Conservation (phyloP, 2,329 filamentous ascomycete genomes). For the Claviceps sp. region DNA sequence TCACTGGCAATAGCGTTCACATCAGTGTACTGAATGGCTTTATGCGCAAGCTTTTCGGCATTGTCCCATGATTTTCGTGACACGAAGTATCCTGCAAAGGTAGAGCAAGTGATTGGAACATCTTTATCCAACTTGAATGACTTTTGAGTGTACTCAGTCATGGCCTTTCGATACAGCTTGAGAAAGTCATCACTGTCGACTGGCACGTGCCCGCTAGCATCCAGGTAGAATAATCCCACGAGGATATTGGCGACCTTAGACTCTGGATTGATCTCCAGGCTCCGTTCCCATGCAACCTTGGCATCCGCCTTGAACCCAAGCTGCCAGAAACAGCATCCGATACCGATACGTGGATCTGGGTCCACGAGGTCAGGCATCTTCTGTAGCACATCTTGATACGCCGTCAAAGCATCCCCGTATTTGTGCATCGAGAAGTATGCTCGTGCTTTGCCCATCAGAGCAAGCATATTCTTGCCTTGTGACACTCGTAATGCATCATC, state of each 20-base stretch:
- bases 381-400: slow-evolving; percentile 76
- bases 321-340: slow-evolving; percentile 96
- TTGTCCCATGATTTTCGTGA: slow-evolving; percentile 67
- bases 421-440: slow-evolving; percentile 77
- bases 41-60: slow-evolving; percentile 76
- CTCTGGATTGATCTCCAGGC: slow-evolving; percentile 64
- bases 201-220: slow-evolving; percentile 69
- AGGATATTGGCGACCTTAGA: slow-evolving; percentile 87
- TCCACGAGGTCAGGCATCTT: slow-evolving; percentile 81
- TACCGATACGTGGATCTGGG: slow-evolving; percentile 88
- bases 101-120: slow-evolving; percentile 76
- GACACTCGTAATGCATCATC: slow-evolving; percentile 85
- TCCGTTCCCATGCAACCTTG: slow-evolving; percentile 77
- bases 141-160: slow-evolving; percentile 87
- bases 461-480: slow-evolving; percentile 78
- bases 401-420: slow-evolving; percentile 67
- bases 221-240: slow-evolving; percentile 78
- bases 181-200: slow-evolving; percentile 78
- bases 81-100: slow-evolving; percentile 83
- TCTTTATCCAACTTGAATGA: slow-evolving; percentile 90
- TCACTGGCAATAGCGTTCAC: slow-evolving; percentile 95
- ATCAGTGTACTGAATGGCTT: slow-evolving; percentile 90
- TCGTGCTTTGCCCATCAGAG: slow-evolving; percentile 77
- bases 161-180: slow-evolving; percentile 77
- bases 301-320: slow-evolving; percentile 90